phyloP scores from a whole-genome alignment of 2,329 filamentous ascomycete genomes.

The Ascochyta clinopodiicola region DNA sequence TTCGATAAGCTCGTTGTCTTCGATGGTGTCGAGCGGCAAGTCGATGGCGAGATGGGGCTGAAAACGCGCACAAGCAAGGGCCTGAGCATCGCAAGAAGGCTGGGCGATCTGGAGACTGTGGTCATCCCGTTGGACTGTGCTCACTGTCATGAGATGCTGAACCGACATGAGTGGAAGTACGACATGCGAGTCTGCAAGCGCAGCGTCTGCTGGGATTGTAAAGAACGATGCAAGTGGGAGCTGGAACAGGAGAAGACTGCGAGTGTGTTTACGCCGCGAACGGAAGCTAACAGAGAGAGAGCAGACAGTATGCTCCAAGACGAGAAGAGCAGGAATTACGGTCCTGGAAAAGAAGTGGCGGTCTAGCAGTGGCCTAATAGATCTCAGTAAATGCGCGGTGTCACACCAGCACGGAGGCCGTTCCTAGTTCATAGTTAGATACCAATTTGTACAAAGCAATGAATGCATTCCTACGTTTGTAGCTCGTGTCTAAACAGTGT shows the following conservation, averaged over 20 bases:
- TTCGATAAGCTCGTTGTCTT: constrained; percentile 44
- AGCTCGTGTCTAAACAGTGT: neutral
- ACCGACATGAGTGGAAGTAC: constrained; percentile 44
- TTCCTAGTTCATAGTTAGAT: constrained; percentile 6
- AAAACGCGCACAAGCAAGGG: constrained; percentile 40
- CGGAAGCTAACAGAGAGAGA: constrained; percentile 31
- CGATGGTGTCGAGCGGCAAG: constrained; percentile 31
- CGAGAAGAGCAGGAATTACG: constrained; percentile 14
- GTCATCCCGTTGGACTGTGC: constrained; percentile 40
- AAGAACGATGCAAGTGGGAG: constrained; percentile 43
- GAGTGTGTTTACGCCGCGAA: constrained; percentile 9
- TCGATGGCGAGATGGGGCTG: constrained; percentile 22
- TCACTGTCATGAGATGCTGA: constrained; percentile 45
- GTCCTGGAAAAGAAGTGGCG: neutral
- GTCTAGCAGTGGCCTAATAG: neutral
- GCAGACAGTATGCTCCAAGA: constrained; percentile 43
- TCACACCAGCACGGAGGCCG: neutral
- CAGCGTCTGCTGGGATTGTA: constrained; percentile 45
- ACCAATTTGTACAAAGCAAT: constrained; percentile 11
- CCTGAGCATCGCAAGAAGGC: constrained; percentile 36
- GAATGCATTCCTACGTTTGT: neutral
- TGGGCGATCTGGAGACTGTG: constrained; percentile 39
- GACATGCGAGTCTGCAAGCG: constrained; percentile 43
- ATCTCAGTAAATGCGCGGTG: neutral
- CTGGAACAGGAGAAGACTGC: constrained; percentile 26